phyloP scores from a whole-genome alignment of 371 early-diverging fungal species.

The Mortierella sp. region DNA sequence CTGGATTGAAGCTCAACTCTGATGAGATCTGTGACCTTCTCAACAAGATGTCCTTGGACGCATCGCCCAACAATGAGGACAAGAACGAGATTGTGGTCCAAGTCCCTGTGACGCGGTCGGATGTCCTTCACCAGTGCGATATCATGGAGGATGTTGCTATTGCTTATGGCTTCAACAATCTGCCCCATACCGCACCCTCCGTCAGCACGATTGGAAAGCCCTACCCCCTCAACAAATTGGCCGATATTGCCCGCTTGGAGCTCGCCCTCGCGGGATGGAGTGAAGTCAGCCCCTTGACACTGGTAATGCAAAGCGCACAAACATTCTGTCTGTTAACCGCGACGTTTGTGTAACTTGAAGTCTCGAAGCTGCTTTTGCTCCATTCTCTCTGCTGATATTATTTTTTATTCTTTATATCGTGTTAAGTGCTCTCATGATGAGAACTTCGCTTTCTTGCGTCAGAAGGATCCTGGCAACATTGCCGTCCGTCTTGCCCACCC shows the following conservation, averaged over 20 bases:
- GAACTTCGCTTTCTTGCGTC: constrained; percentile 91
- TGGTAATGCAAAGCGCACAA: constrained; percentile 61
- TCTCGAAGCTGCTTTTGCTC: too few species aligned
- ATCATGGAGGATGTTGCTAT: constrained; percentile 99
- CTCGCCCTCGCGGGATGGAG: constrained; percentile 95
- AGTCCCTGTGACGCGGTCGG: constrained; percentile 94
- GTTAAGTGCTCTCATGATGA: constrained; percentile 94
- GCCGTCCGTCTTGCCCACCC: constrained; percentile 97
- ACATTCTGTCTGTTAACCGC: too few species aligned
- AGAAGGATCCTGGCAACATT: constrained; percentile 77
- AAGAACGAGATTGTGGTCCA: constrained; percentile 79
- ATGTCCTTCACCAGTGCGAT: constrained; percentile 98
- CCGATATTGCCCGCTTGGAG: constrained; percentile 91
- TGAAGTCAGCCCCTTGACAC: constrained; percentile 95
- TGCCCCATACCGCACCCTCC: constrained; percentile 84
- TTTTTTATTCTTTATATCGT: constrained; percentile 1
- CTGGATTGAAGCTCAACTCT: constrained; percentile 78
- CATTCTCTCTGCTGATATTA: not conserved
- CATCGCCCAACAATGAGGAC: constrained; percentile 68
- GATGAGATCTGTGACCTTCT: constrained; percentile 85
- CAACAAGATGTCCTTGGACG: constrained; percentile 88
- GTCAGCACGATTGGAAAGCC: constrained; percentile 91
- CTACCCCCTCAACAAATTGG: constrained; percentile 94
- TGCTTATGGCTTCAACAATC: constrained; percentile 98
- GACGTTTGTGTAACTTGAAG: too few species aligned